phyloP scores from a whole-genome alignment of 345 rosid genomes.

The Arabis hirsuta region DNA sequence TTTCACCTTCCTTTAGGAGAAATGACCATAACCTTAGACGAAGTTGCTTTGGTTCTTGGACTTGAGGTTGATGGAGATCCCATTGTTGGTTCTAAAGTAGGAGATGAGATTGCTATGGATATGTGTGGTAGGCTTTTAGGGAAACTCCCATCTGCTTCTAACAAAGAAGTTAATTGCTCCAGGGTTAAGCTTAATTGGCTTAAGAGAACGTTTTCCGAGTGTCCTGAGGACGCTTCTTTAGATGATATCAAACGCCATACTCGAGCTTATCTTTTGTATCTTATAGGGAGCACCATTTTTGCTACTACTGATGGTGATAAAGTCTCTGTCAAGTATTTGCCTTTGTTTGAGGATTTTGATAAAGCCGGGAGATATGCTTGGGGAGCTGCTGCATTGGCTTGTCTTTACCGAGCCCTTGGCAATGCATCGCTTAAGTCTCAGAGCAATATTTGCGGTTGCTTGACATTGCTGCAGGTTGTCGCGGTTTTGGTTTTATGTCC shows the following conservation, averaged over 20 bases:
- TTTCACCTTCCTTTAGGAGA: slow-evolving; percentile 72
- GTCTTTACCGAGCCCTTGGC: slow-evolving; percentile 54
- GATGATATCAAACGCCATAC: slow-evolving; percentile 58
- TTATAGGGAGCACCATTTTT: slow-evolving; percentile 77
- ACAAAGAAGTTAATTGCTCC: slow-evolving; percentile 67
- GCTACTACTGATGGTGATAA: slow-evolving; percentile 83
- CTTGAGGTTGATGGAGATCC: slow-evolving; percentile 77
- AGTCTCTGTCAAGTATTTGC: slow-evolving; percentile 82
- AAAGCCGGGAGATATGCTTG: slow-evolving; percentile 73
- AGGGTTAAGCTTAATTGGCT: slow-evolving; percentile 85
- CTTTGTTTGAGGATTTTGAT: slow-evolving; percentile 69
- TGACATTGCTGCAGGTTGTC: slow-evolving; percentile 82
- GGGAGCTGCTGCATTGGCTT: slow-evolving; percentile 81
- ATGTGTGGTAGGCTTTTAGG: slow-evolving; percentile 63
- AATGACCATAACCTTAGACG: slow-evolving; percentile 63
- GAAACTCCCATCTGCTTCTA: slow-evolving; percentile 57
- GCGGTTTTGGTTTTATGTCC: not conserved
- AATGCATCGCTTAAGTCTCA: slow-evolving; percentile 76
- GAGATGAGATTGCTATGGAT: slow-evolving; percentile 44
- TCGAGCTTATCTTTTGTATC: slow-evolving; percentile 75
- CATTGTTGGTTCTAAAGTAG: slow-evolving; percentile 58
- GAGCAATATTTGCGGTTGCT: slow-evolving; percentile 78
- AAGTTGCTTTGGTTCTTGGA: slow-evolving; percentile 67
- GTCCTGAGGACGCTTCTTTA: slow-evolving; percentile 58
- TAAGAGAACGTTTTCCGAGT: slow-evolving; percentile 65